A percentile compares a stretch with the other conserved stretches of the same genome.
Conservation (phyloP, 192 early-diverging fungal genomes). For the Backusella psychrophila region DNA sequence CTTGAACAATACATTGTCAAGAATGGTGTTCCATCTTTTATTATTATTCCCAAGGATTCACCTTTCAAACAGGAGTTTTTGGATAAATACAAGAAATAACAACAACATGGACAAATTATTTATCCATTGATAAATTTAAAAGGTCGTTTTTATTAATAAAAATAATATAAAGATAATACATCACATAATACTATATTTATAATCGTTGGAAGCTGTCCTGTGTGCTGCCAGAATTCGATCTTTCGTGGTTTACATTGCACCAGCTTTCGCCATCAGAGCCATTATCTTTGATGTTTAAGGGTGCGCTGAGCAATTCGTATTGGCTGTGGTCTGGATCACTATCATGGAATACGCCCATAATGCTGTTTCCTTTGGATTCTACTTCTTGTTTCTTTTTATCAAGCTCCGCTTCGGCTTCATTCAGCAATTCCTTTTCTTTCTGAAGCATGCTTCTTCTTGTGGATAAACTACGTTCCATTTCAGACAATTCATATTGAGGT, state of each 20-base stretch:
- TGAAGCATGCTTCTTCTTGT: not conserved
- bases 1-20: conserved; percentile 69
- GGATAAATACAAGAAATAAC: conserved; percentile 54
- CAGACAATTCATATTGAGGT: not conserved
- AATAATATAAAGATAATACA: not conserved
- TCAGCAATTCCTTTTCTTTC: not conserved
- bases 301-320: not conserved
- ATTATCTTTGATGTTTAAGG: not conserved
- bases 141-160: not conserved
- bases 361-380: conserved; percentile 7
- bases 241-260: not conserved
- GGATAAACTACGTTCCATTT: conserved; percentile 11
- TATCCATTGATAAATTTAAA: not conserved
- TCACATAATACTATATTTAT: not conserved
- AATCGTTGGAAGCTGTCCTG: not conserved
- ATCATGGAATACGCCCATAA: conserved; percentile 5
- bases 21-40: conserved; percentile 84
- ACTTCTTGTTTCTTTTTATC: not conserved
- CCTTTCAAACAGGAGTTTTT: conserved; percentile 65
- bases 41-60: conserved; percentile 72
- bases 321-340: not conserved
- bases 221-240: not conserved
- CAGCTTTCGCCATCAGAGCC: conserved; percentile 8
- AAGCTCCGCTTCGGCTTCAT: conserved; percentile 2
- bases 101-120: not conserved